Conservation (phyloP, 257 asterid genomes). For the Nicotiana otophora region DNA sequence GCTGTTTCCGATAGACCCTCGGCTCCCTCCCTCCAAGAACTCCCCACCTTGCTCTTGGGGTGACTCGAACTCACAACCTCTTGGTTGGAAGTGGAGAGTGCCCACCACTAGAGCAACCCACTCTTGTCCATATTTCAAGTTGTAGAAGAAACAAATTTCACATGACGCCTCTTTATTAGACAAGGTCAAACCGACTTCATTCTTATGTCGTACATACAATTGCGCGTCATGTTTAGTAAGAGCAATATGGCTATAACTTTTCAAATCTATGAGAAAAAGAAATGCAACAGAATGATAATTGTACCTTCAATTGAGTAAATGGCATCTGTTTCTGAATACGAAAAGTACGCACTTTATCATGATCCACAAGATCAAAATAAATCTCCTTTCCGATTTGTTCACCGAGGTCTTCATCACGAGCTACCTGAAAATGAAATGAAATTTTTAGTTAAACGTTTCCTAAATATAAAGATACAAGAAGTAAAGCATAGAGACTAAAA, state of each 20-base stretch:
- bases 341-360: constrained; percentile 68
- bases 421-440: constrained; percentile 42
- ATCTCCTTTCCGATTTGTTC: constrained; percentile 71
- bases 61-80: neutral
- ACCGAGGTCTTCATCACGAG: constrained; percentile 64
- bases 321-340: constrained; percentile 60
- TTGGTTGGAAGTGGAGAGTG: too few species aligned
- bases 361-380: constrained; percentile 86
- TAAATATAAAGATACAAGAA: neutral
- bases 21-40: too few species aligned
- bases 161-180: neutral
- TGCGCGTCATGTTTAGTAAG: neutral
- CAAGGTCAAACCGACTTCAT: neutral
- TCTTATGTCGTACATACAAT: neutral
- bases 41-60: too few species aligned
- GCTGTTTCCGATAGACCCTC: too few species aligned
- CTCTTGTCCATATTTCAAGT: neutral
- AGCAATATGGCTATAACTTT: neutral
- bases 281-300: constrained; percentile 2
- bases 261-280: neutral
- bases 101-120: neutral
- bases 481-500: neutral
- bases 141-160: neutral
- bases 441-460: neutral
- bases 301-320: constrained; percentile 67